These are phyloP conservation scores for Halophytophthora polymorphica DNA, from an alignment of 352 stramenopile species.

Conservation along the genomic window DNA sequence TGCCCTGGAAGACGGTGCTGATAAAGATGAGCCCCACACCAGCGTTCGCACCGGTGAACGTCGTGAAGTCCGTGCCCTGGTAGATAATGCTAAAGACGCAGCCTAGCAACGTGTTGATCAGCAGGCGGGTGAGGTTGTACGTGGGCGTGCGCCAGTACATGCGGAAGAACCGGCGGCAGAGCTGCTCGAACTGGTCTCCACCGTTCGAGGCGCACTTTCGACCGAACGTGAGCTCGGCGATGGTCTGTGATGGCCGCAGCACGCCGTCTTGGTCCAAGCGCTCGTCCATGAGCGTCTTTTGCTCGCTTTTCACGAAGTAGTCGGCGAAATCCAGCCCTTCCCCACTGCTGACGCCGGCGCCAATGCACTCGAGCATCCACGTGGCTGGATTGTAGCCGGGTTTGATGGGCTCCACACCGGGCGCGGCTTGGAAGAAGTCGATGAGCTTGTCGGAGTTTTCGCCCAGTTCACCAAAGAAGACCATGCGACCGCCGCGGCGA, in stretches of 20 bases:
- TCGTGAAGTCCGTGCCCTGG: conserved; percentile 22
- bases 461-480: conserved; percentile 78
- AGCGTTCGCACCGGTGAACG: conserved; percentile 24
- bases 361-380: conserved; percentile 23
- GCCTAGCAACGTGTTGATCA: conserved; percentile 45
- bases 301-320: conserved; percentile 33
- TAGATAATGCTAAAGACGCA: conserved; percentile 68
- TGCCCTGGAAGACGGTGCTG: conserved; percentile 61
- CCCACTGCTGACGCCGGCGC: conserved; percentile 19
- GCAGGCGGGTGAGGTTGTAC: conserved; percentile 73
- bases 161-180: conserved; percentile 40
- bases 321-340: conserved; percentile 37
- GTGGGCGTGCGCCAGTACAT: conserved; percentile 77
- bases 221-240: conserved; percentile 21
- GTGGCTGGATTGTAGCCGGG: conserved; percentile 23
- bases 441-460: conserved; percentile 29
- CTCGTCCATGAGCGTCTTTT: conserved; percentile 28
- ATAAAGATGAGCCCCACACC: conserved; percentile 70
- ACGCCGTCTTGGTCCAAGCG: conserved; percentile 15
- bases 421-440: conserved; percentile 50
- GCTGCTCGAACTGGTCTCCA: conserved; percentile 16
- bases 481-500: conserved; percentile 61
- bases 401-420: conserved; percentile 32
- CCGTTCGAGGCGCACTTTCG: conserved; percentile 17
- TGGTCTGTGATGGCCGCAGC: conserved; percentile 8